phyloP scores from a whole-genome alignment of 768 basidiomycete species.

The Boletus reticuloceps region DNA sequence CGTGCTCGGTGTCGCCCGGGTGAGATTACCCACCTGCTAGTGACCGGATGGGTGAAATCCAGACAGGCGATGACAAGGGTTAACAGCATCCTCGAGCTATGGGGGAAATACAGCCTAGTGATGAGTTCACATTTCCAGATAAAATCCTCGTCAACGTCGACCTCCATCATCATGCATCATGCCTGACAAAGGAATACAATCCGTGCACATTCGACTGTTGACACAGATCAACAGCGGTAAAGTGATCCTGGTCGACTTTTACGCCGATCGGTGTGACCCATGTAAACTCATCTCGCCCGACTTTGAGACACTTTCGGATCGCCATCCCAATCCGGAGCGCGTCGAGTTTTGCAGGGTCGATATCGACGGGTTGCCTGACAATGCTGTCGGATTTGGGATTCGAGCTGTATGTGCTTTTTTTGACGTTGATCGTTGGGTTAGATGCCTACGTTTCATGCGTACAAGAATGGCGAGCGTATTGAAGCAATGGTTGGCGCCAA shows the following conservation, averaged over 20 bases:
- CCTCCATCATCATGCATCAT: not conserved
- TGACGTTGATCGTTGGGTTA: not conserved
- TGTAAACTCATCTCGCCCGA: slow-evolving; percentile 14
- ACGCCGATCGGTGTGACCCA: slow-evolving; percentile 15
- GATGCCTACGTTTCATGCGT: slow-evolving; percentile 20
- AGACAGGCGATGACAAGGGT: too few relatives aligned
- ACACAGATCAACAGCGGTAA: not conserved
- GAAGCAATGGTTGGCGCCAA: not conserved
- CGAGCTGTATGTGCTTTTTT: too few relatives aligned
- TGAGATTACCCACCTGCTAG: too few relatives aligned
- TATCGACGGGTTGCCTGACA: slow-evolving; percentile 24
- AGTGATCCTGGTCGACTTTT: slow-evolving; percentile 18
- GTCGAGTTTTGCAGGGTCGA: slow-evolving; percentile 72
- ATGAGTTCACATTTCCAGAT: too few relatives aligned
- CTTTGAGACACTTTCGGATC: not conserved
- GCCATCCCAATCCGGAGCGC: not conserved
- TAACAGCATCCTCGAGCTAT: too few relatives aligned
- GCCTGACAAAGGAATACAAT: not conserved
- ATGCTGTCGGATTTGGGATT: too few relatives aligned
- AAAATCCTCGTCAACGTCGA: not conserved
- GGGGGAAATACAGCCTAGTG: too few relatives aligned
- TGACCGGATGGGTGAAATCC: too few relatives aligned
- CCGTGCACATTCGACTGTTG: not conserved
- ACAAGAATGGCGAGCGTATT: not conserved
- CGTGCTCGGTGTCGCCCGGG: too few relatives aligned